These are phyloP conservation scores for Phlebiopsis gigantea DNA, from an alignment of 768 basidiomycete genomes.

Conservation along the genomic window DNA sequence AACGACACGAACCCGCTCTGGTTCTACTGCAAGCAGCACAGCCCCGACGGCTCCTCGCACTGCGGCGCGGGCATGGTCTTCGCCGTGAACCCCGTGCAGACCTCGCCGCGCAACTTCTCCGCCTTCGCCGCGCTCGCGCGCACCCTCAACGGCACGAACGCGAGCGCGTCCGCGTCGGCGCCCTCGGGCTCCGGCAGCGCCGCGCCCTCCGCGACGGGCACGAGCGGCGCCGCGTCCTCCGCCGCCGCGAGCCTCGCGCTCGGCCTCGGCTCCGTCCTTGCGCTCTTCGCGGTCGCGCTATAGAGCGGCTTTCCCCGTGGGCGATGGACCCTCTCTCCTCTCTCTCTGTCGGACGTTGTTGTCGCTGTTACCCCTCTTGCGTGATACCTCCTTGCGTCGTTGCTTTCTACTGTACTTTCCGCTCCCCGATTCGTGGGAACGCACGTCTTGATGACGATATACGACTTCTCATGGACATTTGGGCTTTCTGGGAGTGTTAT, in stretches of 20 bases:
- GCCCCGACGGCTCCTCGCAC: constrained; percentile 25
- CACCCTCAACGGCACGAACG: constrained; percentile 45
- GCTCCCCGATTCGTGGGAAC: neutral
- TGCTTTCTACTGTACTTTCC: neutral
- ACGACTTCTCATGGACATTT: neutral
- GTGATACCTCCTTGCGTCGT: neutral
- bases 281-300: constrained; percentile 19
- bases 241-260: constrained; percentile 14
- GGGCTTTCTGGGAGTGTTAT: neutral
- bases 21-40: constrained; percentile 46
- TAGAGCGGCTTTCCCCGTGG: constrained; percentile 5
- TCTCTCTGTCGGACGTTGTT: constrained; percentile 1
- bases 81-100: constrained; percentile 54
- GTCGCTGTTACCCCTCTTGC: constrained; percentile 1
- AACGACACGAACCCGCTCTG: constrained; percentile 54
- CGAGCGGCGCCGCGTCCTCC: constrained; percentile 11
- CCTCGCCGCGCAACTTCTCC: constrained; percentile 42
- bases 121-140: constrained; percentile 55
- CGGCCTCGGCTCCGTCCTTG: constrained; percentile 19
- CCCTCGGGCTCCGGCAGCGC: neutral
- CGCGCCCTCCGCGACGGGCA: constrained; percentile 1
- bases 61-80: constrained; percentile 34
- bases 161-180: constrained; percentile 25
- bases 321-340: neutral
- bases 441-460: neutral